Base-by-base conservation (phyloP, 768 basidiomycete genomes). In the Nidularia sp. region DNA sequence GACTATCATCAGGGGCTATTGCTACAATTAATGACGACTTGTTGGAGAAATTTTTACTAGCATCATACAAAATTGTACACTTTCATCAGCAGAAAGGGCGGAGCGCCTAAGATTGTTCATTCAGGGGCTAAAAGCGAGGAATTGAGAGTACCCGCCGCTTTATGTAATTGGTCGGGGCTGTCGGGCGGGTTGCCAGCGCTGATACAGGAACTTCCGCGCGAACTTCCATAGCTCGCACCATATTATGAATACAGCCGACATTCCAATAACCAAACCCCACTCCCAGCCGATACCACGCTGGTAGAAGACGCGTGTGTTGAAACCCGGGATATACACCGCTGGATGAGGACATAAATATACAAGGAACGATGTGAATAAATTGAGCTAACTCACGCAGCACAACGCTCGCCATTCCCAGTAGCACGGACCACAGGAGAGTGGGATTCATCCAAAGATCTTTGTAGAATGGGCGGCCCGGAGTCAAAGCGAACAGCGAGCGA, bases 141-240 rank as follows among this genome's bases (percentile, higher is more conserved):
- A 29, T 29, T 29, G 25, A 29, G 25, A 29, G 25, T 29, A 29
- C 25, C 25, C 25, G 25, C 25, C 4, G 25, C 25, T 29, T 29
- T 29, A 29, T 29, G 25, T 4, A 29, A 29, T 29, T 29, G 25
- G 25, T 29, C 2, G 25, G 25, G 25, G 25, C 25, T 29, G 25
- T 29, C 25, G 25, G 25, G 25, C 25, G 25, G 25, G 2, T 4
- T 29, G 25, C 68, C 69, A 70, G 32, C 65, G 55, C 48, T 48
- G 63, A 54, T 67, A 70, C 49, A 70, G 46, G 3, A 57, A 57
- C 48, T 54, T 62, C 31, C 69, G 56, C 25, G 65, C 55, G 8
- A 73, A 31, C 57, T 74, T 73, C 72, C 72, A 72, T 4, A 72
- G n/a, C 51, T 74, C 72, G 51, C 66, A 67, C 66, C 66, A 70